phyloP scores from a whole-genome alignment of 2,329 filamentous ascomycete species.

The Epicoccum sorghinum region DNA sequence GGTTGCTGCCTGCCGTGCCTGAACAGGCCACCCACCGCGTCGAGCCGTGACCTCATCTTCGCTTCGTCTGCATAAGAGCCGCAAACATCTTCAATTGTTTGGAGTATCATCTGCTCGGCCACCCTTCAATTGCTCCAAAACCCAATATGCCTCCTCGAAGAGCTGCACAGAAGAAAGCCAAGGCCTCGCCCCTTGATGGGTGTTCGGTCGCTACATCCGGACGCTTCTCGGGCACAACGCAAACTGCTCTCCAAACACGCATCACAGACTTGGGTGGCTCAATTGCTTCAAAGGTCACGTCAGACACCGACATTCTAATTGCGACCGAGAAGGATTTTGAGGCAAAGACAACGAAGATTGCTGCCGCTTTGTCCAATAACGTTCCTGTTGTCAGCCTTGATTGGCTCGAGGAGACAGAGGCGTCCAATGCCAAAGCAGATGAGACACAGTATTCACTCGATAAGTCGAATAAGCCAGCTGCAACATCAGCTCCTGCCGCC shows the following conservation, averaged over 20 bases:
- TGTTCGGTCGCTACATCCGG: constrained; percentile 65
- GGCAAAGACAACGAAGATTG: constrained; percentile 59
- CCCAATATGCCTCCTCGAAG: constrained; percentile 12
- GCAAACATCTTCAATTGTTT: neutral
- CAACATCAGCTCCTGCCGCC: constrained; percentile 12
- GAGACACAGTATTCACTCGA: constrained; percentile 49
- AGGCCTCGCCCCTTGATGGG: constrained; percentile 53
- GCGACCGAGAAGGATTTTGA: constrained; percentile 61
- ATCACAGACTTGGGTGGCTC: constrained; percentile 59
- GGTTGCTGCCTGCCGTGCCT: constrained; percentile 17
- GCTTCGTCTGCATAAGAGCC: constrained; percentile 10
- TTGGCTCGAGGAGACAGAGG: constrained; percentile 67
- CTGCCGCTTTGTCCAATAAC: constrained; percentile 53
- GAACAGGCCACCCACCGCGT: constrained; percentile 6
- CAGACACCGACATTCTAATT: constrained; percentile 62
- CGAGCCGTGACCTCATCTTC: constrained; percentile 6
- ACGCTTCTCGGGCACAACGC: constrained; percentile 61
- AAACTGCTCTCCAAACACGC: constrained; percentile 56
- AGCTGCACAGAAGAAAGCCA: constrained; percentile 25
- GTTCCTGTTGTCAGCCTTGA: constrained; percentile 64
- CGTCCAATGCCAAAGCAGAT: constrained; percentile 48
- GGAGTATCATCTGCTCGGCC: constrained; percentile 14
- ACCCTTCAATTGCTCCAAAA: neutral
- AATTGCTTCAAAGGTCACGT: constrained; percentile 56
- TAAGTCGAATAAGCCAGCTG: neutral